Conservation (phyloP, 352 stramenopile species). For the Phytophthora cajani region DNA sequence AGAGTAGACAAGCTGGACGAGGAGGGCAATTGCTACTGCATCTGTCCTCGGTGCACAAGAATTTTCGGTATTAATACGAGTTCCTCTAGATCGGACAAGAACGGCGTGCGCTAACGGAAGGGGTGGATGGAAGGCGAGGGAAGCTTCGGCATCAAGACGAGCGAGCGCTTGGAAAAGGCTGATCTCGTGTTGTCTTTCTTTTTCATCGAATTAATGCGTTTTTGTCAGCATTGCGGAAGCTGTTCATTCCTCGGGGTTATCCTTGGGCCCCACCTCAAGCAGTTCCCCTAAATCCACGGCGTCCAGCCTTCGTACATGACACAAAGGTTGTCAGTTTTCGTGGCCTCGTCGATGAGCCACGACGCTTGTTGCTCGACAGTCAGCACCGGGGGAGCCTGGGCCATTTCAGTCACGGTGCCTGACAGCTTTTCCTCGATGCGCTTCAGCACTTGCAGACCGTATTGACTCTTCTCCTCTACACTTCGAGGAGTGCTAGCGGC, state of each 20-base stretch:
- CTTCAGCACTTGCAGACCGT: conserved; percentile 72
- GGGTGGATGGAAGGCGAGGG: conserved; percentile 25
- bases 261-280: too few relatives aligned
- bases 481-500: conserved; percentile 1
- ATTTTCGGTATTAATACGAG: conserved; percentile 86
- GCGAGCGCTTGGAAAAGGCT: not conserved
- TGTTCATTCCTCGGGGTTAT: too few relatives aligned
- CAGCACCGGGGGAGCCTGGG: conserved; percentile 35
- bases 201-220: conserved; percentile 39
- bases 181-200: conserved; percentile 16
- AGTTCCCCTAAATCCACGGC: conserved; percentile 73
- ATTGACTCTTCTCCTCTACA: conserved; percentile 48
- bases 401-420: conserved; percentile 54
- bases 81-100: conserved; percentile 69
- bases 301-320: conserved; percentile 92
- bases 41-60: conserved; percentile 72
- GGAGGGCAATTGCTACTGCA: too few relatives aligned
- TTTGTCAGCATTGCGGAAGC: conserved; percentile 26
- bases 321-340: conserved; percentile 83
- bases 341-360: conserved; percentile 83
- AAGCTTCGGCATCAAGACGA: conserved; percentile 26
- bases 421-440: conserved; percentile 82
- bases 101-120: conserved; percentile 15
- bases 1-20: too few relatives aligned
- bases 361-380: conserved; percentile 79